Base-by-base conservation (phyloP, 2,329 filamentous ascomycete genomes). In the Cladosporium sp. region DNA sequence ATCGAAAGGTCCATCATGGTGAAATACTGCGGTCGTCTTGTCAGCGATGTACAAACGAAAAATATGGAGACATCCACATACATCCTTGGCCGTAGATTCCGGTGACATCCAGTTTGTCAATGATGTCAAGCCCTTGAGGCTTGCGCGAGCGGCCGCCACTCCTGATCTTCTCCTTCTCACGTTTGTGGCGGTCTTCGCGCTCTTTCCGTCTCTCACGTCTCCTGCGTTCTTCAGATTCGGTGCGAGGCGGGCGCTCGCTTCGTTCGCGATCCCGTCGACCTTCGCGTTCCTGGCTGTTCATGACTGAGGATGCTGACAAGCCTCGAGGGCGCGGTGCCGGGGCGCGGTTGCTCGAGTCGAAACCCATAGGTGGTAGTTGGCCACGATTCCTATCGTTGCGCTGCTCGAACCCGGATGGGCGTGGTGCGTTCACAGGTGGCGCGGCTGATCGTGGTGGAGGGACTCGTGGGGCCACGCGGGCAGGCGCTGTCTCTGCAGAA, bases 1-100 rank as follows among this genome's bases (percentile, higher is more conserved):
- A 70, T 98, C 93, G 64, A 96, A 98, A 4, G 93, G 93, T 1
- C 93, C 93, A 65, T 97, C 93, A 66, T 98, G 93, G 65, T 98
- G 93, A 72, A 97, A 95, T 61, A 95, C 90, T 95, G 63, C 13
- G 54, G 46, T 19, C 31, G 48, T 11, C 2, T 33, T 28, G 31
- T 44, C 38, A 40, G 35, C 22, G n/a, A 18, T 45, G 37, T 6
- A 35, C 9, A 35, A 9, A 35, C 9, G n/a, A 35, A 35, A n/a
- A 38, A 16, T 13, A 40, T 33, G 18, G 5, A 16, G n/a, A 9
- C 44, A 83, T 88, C 73, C 77, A 95, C 89, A 76, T 28, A 28
- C 22, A 3, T 72, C 92, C 91, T 63, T 87, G 89, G 53, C 93
- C 92, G 66, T 95, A 96, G 61, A 97, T 95, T 68, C 91, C 91